Evolutionary conservation across 2,329 filamentous ascomycete species (phyloP).

Genomic region (Alternaria conjuncta): DNA sequence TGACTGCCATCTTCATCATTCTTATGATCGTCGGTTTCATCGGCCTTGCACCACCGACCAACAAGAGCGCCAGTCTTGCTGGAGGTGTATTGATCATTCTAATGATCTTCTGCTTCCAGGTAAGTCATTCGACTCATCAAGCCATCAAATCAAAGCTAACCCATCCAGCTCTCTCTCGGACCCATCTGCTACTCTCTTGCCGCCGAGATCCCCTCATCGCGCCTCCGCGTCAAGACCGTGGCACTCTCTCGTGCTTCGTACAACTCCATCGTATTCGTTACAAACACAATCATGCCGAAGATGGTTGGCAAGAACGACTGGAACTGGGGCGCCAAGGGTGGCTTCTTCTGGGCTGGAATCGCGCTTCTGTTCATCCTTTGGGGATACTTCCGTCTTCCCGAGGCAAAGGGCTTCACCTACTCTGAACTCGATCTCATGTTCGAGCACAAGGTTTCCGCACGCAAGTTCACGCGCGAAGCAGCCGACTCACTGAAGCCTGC

Average conservation of each 20-base stretch:
- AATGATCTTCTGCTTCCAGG: constrained; percentile 36
- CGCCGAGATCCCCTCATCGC: constrained; percentile 77
- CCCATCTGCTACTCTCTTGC: constrained; percentile 89
- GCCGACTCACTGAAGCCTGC: constrained; percentile 26
- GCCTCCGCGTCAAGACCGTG: constrained; percentile 87
- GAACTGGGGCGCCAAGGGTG: constrained; percentile 34
- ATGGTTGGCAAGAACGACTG: constrained; percentile 33
- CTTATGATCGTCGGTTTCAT: constrained; percentile 70
- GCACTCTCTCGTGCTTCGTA: constrained; percentile 69
- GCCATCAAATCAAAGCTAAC: constrained; percentile 62
- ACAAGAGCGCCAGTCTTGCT: constrained; percentile 54
- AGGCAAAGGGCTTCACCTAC: constrained; percentile 29
- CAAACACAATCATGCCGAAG: constrained; percentile 32
- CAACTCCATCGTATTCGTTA: constrained; percentile 31
- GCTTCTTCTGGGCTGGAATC: constrained; percentile 33
- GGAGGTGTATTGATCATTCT: constrained; percentile 32
- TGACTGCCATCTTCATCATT: constrained; percentile 26
- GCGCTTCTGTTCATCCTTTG: constrained; percentile 26
- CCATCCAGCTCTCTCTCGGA: constrained; percentile 73
- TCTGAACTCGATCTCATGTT: constrained; percentile 32
- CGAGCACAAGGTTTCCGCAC: constrained; percentile 29
- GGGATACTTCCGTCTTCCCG: constrained; percentile 33
- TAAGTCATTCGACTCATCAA: background rate
- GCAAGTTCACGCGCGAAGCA: constrained; percentile 30
- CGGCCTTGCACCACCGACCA: constrained; percentile 57